A percentile compares a stretch with the other conserved stretches of the same genome.
These are phyloP conservation scores for Ammopiptanthus mongolicus DNA, from an alignment of 306 rosid genomes.

Conservation along the genomic window DNA sequence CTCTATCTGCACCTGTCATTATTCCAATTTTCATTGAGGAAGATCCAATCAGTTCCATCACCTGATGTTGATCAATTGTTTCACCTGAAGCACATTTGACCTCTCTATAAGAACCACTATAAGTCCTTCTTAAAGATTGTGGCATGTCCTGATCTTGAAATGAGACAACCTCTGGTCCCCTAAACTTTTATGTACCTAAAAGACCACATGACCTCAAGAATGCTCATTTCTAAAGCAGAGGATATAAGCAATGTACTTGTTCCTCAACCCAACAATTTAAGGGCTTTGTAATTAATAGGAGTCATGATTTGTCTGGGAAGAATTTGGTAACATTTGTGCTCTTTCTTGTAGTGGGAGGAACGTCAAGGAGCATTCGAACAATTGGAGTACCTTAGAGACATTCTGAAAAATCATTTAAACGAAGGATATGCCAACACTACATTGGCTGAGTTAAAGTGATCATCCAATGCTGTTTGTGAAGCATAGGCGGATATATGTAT, in stretches of 20 bases:
- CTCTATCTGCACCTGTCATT: conserved; percentile 3
- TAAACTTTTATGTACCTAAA: neutral
- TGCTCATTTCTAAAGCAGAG: neutral
- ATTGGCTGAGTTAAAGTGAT: conserved; percentile 25
- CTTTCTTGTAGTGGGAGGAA: conserved; percentile 76
- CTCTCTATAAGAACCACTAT: neutral
- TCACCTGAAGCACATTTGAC: neutral
- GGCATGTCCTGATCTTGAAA: neutral
- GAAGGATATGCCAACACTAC: conserved; percentile 2
- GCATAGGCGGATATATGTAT: neutral
- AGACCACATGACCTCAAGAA: neutral
- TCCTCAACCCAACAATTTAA: conserved; percentile 6
- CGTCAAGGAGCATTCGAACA: conserved; percentile 68
- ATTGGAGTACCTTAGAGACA: conserved; percentile 56
- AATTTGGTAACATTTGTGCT: neutral
- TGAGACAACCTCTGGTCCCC: neutral
- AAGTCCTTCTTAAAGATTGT: neutral
- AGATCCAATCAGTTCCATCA: neutral
- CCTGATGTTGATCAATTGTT: neutral
- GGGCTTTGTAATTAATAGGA: neutral
- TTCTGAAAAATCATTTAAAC: conserved; percentile 48
- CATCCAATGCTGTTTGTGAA: conserved; percentile 4
- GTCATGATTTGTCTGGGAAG: neutral
- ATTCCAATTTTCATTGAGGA: neutral
- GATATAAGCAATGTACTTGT: neutral